Evolutionary conservation across 768 basidiomycete species (phyloP), one percentile per base, ranked within the genome.

Genomic region (Mycena indigotica): DNA sequence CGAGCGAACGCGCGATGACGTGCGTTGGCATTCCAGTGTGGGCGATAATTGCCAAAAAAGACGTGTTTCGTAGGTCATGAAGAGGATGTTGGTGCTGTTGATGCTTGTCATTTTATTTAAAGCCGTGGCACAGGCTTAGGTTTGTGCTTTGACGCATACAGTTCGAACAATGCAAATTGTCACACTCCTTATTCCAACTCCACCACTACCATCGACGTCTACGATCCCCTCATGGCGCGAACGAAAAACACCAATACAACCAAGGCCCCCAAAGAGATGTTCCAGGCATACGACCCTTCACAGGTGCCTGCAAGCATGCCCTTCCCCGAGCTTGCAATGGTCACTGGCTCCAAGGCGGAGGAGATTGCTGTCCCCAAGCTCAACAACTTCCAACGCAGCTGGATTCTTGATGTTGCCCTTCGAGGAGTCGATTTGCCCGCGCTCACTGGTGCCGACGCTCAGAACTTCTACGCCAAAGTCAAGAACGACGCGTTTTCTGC

Each of bases 351-450:
- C 21, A 54, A 44, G 28, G 30, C 23, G 39, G 28, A n/a, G 4
- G 49, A 50, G 5, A 41, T 16, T 21, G 38, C 39, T 4, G 52
- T 59, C 3, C 58, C 58, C 17, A 35, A 5, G 3, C 53, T 59
- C 53, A 59, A 59, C 39, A 15, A 51, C 4, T 28, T 50, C 40
- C 53, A 59, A 21, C 58, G 49, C 23, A 45, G 26, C 53, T 59
- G 41, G 35, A 29, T 59, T 28, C 40, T 38, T 4, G 53, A 59
- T 24, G 29, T 50, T 25, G 53, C 25, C 0, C 10, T 59, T 16
- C 58, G 49, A 15, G 48, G 35, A 23, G 2, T 35, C 2, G 40
- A 41, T 28, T 50, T 53, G n/a, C 21, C 26, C 0, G 30, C 25
- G 28, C 35, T 53, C 4, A 19, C 19, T 12, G 17, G 12, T 2